Conservation (phyloP, 306 rosid genomes). For the Aeschynomene evenia region DNA sequence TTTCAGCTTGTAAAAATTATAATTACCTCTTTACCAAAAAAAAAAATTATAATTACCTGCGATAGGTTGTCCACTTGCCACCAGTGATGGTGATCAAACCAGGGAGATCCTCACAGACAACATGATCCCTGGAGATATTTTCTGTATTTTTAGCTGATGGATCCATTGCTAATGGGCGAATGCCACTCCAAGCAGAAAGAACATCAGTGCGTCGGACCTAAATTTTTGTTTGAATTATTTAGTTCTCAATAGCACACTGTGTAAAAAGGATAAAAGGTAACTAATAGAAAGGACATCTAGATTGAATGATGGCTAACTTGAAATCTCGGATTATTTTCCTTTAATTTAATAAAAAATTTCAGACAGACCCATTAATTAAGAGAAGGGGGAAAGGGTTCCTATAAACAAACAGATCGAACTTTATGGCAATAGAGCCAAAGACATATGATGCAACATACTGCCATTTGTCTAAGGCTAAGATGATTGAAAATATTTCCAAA, state of each 20-base stretch:
- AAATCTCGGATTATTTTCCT: not conserved
- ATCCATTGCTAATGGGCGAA: conserved; percentile 77
- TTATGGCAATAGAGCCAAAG: not conserved
- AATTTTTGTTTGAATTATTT: conserved; percentile 31
- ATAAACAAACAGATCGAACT: not conserved
- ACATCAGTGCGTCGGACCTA: conserved; percentile 85
- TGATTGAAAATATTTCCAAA: conserved; percentile 10
- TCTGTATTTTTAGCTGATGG: conserved; percentile 72
- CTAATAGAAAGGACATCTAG: conserved; percentile 4
- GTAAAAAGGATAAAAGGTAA: not conserved
- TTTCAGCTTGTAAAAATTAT: conserved; percentile 24
- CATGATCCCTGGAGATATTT: conserved; percentile 84
- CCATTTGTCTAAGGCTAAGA: not conserved
- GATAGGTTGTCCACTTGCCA: conserved; percentile 91
- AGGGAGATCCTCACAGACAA: conserved; percentile 78
- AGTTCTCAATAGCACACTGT: conserved; percentile 20
- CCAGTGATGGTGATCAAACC: conserved; percentile 88
- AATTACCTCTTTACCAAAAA: too few relatives aligned
- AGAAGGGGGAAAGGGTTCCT: not conserved
- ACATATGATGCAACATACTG: not conserved
- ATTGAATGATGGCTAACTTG: conserved; percentile 2
- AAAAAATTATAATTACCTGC: conserved; percentile 67
- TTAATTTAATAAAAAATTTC: conserved; percentile 4
- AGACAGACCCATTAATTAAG: not conserved
- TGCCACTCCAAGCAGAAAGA: conserved; percentile 94